Base-by-base conservation (phyloP, 164 flowering plant genomes). In the Malania oleifera region DNA sequence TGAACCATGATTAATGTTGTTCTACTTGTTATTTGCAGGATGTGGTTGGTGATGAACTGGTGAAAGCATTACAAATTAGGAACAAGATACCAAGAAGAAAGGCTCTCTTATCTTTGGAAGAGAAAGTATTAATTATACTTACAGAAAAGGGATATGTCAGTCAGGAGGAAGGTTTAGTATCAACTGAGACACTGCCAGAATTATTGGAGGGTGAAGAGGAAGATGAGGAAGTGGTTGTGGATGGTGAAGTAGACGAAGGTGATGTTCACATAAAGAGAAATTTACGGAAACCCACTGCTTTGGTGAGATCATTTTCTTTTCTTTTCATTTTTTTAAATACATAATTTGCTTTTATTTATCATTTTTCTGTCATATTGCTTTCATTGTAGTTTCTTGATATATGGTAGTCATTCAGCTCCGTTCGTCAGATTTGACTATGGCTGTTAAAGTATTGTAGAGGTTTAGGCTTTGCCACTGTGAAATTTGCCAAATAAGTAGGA, bases 231-330 rank as follows among this genome's bases (percentile, higher is more conserved):
- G 82, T 83, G 50, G 80, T 89, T 72, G 84, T 80, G 55, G 96
- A 93, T 77, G 98, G 98, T 67, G 98, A 89, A 76, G 90, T 93
- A 50, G 96, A 93, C 81, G 97, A 93, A 77, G 98, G 98, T 58
- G 98, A 93, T 81, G 75, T 90, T 50, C 98, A 83, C 58, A 85
- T 93, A 65, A 89, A 79, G 77, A 95, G 96, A 65, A 76, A 68
- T 54, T 39, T 78, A 28, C 63, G 85, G 28, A 89, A 79, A 57
- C 45, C 82, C 6, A 54, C 64, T 56, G 83, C 85, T n/a, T 67
- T 80, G 89, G 95, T 89, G 70, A 71, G 60, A n/a, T n/a, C n/a
- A n/a, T n/a, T n/a, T n/a, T n/a, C n/a, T n/a, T n/a, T n/a, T 25
- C 41, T 38, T 10, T n/a, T 3, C 22, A 20, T 14, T 12, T n/a